phyloP scores from a whole-genome alignment of 1,284 basidiomycete genomes.

The Tylopilus orsonianus region DNA sequence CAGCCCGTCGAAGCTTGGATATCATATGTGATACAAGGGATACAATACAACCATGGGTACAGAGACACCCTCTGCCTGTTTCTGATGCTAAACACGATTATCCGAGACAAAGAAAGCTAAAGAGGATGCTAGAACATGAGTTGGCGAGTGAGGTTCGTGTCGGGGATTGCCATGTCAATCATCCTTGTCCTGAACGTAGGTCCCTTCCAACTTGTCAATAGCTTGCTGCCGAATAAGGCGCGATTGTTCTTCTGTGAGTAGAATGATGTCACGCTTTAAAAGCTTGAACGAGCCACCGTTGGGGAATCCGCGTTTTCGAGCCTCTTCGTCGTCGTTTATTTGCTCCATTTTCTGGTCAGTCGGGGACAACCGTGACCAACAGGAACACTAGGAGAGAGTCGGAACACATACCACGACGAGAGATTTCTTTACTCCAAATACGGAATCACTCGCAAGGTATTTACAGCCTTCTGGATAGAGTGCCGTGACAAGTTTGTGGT shows the following conservation, averaged over 20 bases:
- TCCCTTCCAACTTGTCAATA: constrained; percentile 1
- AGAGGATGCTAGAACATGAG: too few species aligned
- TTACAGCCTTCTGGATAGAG: constrained; percentile 73
- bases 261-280: constrained; percentile 59
- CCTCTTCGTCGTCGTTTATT: constrained; percentile 52
- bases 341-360: constrained; percentile 45
- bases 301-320: constrained; percentile 61
- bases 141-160: neutral
- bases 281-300: constrained; percentile 60
- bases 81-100: neutral
- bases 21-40: neutral
- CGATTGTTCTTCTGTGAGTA: constrained; percentile 49
- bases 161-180: neutral
- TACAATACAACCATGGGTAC: neutral
- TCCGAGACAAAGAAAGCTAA: neutral
- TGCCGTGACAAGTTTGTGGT: constrained; percentile 70
- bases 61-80: neutral
- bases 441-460: constrained; percentile 67
- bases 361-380: constrained; percentile 1
- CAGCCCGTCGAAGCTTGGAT: neutral
- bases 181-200: constrained; percentile 3
- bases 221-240: constrained; percentile 7
- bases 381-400: constrained; percentile 15
- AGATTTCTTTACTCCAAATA: constrained; percentile 78
- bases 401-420: constrained; percentile 49